phyloP scores from a whole-genome alignment of 2,329 filamentous ascomycete species.

The Chaetomium sp. region DNA sequence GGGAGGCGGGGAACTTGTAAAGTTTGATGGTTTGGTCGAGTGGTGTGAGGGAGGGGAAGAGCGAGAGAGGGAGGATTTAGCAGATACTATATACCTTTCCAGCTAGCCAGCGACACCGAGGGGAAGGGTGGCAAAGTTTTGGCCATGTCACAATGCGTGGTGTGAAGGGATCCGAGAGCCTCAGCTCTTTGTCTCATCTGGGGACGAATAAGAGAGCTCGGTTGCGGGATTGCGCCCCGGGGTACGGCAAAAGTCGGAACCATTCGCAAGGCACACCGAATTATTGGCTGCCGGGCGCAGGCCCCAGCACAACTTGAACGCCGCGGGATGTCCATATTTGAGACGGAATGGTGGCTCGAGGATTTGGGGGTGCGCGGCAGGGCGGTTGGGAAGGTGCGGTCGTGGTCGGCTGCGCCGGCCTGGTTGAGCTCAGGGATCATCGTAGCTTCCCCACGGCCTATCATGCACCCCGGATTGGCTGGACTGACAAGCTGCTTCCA shows the following conservation, averaged over 20 bases:
- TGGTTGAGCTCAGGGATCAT: conserved; percentile 31
- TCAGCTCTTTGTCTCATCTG: conserved; percentile 11
- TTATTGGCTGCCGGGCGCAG: neutral
- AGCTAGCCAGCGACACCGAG: neutral
- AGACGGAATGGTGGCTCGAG: neutral
- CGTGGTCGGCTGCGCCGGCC: conserved; percentile 17
- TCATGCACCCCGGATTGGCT: conserved; percentile 27
- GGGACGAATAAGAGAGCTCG: conserved; percentile 15
- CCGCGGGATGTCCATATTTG: conserved; percentile 11
- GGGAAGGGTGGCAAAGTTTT: conserved; percentile 14
- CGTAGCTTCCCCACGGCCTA: conserved; percentile 32
- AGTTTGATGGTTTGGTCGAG: neutral
- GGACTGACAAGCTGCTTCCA: conserved; percentile 23
- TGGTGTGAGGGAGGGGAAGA: neutral
- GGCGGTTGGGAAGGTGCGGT: conserved; percentile 17
- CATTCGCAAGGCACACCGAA: conserved; percentile 1
- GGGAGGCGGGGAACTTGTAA: neutral
- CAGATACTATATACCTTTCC: conserved; percentile 12
- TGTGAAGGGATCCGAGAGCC: conserved; percentile 3
- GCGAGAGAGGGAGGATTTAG: neutral
- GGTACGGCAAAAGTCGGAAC: conserved; percentile 18
- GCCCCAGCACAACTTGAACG: neutral
- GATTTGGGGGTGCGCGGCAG: neutral
- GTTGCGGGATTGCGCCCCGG: neutral
- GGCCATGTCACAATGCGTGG: neutral